Evolutionary conservation across 2,329 filamentous ascomycete species (phyloP), one percentile per base, ranked within the genome.

Genomic region (Pseudogymnoascus verrucosus): DNA sequence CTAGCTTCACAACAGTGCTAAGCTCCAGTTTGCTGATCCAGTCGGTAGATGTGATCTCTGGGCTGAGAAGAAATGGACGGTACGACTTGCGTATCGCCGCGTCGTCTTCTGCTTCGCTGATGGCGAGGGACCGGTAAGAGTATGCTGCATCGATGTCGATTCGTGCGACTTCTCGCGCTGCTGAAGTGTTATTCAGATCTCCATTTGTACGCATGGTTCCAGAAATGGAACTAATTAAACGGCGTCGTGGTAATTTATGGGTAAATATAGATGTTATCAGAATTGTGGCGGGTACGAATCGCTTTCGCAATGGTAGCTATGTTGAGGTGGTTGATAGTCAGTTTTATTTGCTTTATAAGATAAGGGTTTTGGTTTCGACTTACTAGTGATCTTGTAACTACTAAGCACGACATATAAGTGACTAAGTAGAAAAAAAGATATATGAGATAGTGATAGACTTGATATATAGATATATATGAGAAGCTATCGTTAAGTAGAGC

Each of bases 11-110:
- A 1, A 72, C 79, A 0, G 81, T 83, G 39, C 76, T 78, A 4
- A 89, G 73, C 68, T 88, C 85, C 3, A 88, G 73, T 39, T 76
- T 65, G 0, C 76, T 74, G 21, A 87, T 73, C 86, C 85, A 88
- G 71, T 88, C 84, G 12, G 72, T 70, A 1, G 69, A 64, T 8
- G 74, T 68, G 2, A 74, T 62, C 11, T 74, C 69, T 0, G 76
- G 71, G 37, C 74, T 68, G 1, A 82, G 73, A 3, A 88, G 70
- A 65, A 86, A 89, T 0, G 84, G 84, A 1, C 85, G 78, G 68
- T 87, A 87, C 59, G 71, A 77, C 47, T 73, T 65, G 37, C 84
- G 76, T 16, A 81, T 72, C 1, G 70, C 66, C 0, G 70, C 7
- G 61, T 83, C 78, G 66, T 86, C 84, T 62, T 85, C 76, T 0